Evolutionary conservation across 176 grass and related monocot species (phyloP), one percentile per base, ranked within the genome.

Genomic region (Eleusine coracana): DNA sequence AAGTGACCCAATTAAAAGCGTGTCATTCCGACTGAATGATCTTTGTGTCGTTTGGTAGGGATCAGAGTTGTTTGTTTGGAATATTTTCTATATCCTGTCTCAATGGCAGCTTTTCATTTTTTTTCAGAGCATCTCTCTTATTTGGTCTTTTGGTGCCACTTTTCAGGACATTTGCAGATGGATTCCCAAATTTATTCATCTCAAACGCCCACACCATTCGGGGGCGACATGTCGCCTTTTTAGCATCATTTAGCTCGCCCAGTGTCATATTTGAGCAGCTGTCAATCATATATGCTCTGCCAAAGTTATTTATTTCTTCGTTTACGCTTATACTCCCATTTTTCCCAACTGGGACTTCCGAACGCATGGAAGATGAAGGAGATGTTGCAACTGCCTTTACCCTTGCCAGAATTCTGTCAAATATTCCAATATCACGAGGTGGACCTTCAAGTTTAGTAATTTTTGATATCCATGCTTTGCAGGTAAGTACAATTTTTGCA

Each of bases 241-340:
- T 98, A 25, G 96, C 96, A 42, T 98, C 92, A 41, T 98, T 98
- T 80, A 98, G 92, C 80, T 98, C 92, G 0, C 96, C 92, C 3
- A 85, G 85, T 70, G 96, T 98, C 82, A 95, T 98, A 73, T 98
- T 98, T 85, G 96, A 98, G 92, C 96, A 98, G 38, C 80, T 98
- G 52, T 98, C 96, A 3, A 84, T 90, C 76, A 98, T 98, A 80
- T 98, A 92, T 82, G 87, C 87, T 42, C 92, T 98, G 42, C 92
- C 92, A 9, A 92, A 94, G 79, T 56, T 98, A 59, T 98, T 98
- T 65, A 82, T 93, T 82, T 70, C 92, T 25, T 98, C 92, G 18
- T 98, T 98, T 78, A 95, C 92, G 28, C 76, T 98, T 42, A 90
- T 98, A 51, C 90, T 98, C 40, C 96, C 96, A 21, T 98, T 98